Conservation (phyloP, 306 rosid species). For the Sechiopsis laciniata region DNA sequence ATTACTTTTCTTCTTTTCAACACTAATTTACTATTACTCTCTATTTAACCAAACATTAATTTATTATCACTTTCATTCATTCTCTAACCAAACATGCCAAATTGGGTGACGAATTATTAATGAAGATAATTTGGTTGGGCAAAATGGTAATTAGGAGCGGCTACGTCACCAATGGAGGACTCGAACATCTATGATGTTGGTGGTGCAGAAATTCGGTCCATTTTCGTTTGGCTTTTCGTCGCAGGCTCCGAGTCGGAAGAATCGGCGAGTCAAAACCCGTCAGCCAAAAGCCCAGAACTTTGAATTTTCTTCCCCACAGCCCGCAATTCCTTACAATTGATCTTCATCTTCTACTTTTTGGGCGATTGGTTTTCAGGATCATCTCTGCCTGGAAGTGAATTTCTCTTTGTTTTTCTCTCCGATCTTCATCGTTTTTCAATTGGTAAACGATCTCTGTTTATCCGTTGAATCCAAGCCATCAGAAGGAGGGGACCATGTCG, state of each 20-base stretch:
- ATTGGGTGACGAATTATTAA: too few species aligned
- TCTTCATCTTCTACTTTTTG: not conserved
- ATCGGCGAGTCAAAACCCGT: slow-evolving; percentile 12
- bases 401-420: slow-evolving; percentile 18
- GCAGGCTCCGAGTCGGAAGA: slow-evolving; percentile 4
- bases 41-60: too few species aligned
- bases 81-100: too few species aligned
- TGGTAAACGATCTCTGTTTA: not conserved
- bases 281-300: not conserved
- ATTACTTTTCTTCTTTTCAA: too few species aligned
- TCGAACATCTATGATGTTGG: not conserved
- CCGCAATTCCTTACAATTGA: not conserved
- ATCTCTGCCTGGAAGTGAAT: not conserved
- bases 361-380: not conserved
- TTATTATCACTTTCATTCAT: too few species aligned
- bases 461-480: not conserved
- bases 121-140: not conserved
- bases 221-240: not conserved
- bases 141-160: not conserved
- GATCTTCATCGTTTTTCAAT: not conserved
- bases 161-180: not conserved
- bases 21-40: too few species aligned
- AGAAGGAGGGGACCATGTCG: slow-evolving; percentile 34
- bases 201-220: slow-evolving; percentile 1
- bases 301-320: not conserved